phyloP scores from a whole-genome alignment of 2,329 filamentous ascomycete genomes.

The Cryphonectria parasitica region DNA sequence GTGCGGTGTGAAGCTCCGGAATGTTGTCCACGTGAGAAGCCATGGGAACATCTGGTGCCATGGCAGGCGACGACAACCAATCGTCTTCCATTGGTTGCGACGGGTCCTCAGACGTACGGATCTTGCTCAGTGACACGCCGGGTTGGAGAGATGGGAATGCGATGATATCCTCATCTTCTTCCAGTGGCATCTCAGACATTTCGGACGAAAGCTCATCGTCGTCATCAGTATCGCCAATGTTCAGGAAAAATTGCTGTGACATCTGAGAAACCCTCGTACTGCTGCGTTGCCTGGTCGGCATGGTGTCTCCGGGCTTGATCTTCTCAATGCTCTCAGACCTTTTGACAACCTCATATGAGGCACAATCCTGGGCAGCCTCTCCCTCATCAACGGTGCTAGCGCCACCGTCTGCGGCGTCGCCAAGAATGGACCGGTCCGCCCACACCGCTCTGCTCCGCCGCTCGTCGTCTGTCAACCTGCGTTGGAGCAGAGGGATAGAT shows the following conservation, averaged over 20 bases:
- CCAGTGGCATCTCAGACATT: slow-evolving; percentile 56
- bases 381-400: slow-evolving; percentile 30
- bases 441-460: slow-evolving; percentile 51
- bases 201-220: slow-evolving; percentile 67
- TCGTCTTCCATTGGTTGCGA: slow-evolving; percentile 35
- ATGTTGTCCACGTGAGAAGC: slow-evolving; percentile 44
- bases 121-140: slow-evolving; percentile 12
- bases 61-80: slow-evolving; percentile 52
- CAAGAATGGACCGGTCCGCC: slow-evolving; percentile 59
- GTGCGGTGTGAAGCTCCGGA: slow-evolving; percentile 46
- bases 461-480: slow-evolving; percentile 60
- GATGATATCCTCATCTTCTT: slow-evolving; percentile 36
- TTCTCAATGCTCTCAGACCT: slow-evolving; percentile 57
- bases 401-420: slow-evolving; percentile 48
- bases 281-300: slow-evolving; percentile 34
- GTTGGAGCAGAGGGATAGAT: slow-evolving; percentile 76
- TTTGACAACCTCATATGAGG: slow-evolving; percentile 59
- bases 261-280: slow-evolving; percentile 15
- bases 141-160: slow-evolving; percentile 36
- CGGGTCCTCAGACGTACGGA: slow-evolving; percentile 32
- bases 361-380: slow-evolving; percentile 39
- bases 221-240: slow-evolving; percentile 48
- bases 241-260: slow-evolving; percentile 48
- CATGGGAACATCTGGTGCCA: slow-evolving; percentile 47
- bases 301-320: slow-evolving; percentile 40